Conservation (phyloP, 768 basidiomycete species). For the Lepiota brunneoincarnata region DNA sequence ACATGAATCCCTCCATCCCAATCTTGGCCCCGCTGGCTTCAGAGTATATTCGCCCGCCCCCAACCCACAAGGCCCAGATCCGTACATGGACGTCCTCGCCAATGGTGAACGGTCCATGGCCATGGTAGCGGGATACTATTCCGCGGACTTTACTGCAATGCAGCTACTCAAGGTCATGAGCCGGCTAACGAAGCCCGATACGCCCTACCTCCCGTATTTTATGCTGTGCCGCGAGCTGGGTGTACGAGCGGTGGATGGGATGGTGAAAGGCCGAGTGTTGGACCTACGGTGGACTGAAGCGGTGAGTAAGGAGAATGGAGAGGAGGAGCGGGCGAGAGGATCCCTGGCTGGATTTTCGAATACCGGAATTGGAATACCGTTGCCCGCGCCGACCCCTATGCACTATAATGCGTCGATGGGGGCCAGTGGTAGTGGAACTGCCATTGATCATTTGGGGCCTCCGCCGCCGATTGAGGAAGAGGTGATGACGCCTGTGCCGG, state of each 20-base stretch:
- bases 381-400: conserved; percentile 6
- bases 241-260: conserved; percentile 78
- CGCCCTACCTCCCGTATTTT: conserved; percentile 74
- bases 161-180: conserved; percentile 82
- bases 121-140: conserved; percentile 43
- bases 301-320: conserved; percentile 52
- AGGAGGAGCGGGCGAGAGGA: conserved; percentile 20
- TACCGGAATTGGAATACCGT: conserved; percentile 5
- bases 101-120: conserved; percentile 29
- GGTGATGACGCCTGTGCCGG: conserved; percentile 20
- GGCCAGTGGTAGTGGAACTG: conserved; percentile 10
- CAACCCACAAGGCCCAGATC: conserved; percentile 26
- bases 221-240: conserved; percentile 81
- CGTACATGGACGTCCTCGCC: conserved; percentile 16
- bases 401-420: conserved; percentile 9
- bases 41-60: conserved; percentile 51
- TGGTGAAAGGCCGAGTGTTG: conserved; percentile 75
- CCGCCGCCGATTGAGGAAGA: conserved; percentile 16
- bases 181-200: conserved; percentile 63
- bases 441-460: conserved; percentile 9
- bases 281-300: conserved; percentile 78
- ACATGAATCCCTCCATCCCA: conserved; percentile 53
- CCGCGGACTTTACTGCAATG: conserved; percentile 72
- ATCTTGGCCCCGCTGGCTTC: conserved; percentile 60
- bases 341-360: conserved; percentile 9